Conservation (phyloP, 768 basidiomycete species). For the Suillus bovinus region DNA sequence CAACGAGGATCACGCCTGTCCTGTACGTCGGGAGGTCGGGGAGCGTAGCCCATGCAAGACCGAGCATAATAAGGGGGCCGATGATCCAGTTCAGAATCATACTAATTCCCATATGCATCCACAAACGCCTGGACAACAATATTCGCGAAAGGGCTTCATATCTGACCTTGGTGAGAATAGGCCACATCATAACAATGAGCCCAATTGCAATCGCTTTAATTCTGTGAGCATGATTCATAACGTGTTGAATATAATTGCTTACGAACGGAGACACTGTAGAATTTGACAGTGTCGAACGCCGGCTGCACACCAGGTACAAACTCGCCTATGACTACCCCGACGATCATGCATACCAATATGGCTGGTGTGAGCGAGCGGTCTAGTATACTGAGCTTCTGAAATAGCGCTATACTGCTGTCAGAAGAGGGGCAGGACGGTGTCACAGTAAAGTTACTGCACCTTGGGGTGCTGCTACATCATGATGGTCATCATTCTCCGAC, state of each 20-base stretch:
- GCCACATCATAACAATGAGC: slow-evolving; percentile 89
- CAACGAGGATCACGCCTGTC: slow-evolving; percentile 81
- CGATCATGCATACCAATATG: slow-evolving; percentile 71
- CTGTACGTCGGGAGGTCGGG: slow-evolving; percentile 77
- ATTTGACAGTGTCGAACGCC: slow-evolving; percentile 62
- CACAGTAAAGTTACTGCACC: neutral
- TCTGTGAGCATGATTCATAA: neutral
- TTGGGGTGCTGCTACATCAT: neutral
- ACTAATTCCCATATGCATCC: slow-evolving; percentile 69
- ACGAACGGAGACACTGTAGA: slow-evolving; percentile 79
- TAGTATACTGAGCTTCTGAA: slow-evolving; percentile 45
- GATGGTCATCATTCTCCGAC: neutral
- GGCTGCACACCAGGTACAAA: slow-evolving; percentile 59
- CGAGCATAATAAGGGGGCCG: slow-evolving; percentile 85
- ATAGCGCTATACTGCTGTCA: slow-evolving; percentile 30
- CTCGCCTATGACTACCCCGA: slow-evolving; percentile 74
- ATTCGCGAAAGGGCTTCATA: slow-evolving; percentile 68
- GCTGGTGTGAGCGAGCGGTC: slow-evolving; percentile 66
- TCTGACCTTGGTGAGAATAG: slow-evolving; percentile 72
- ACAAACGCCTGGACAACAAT: slow-evolving; percentile 52
- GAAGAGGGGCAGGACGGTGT: neutral
- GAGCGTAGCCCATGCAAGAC: slow-evolving; percentile 79
- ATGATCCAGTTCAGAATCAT: slow-evolving; percentile 78
- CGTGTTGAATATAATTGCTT: slow-evolving; percentile 26
- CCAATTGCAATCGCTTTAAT: slow-evolving; percentile 74